Evolutionary conservation across 305 asterid genomes (phyloP).

Genomic region (Fraxinus floribunda): DNA sequence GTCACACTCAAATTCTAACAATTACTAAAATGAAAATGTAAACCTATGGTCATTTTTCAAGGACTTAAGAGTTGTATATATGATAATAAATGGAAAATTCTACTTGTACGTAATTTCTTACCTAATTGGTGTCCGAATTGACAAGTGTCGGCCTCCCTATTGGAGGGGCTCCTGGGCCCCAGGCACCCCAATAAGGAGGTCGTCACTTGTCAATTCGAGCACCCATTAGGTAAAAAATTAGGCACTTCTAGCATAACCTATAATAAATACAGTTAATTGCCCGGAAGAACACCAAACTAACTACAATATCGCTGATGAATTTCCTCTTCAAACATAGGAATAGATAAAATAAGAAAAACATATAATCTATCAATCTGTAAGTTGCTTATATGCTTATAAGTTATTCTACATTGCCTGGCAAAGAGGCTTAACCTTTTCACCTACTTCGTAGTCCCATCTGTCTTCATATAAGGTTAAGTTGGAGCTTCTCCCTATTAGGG

Average conservation of each 20-base stretch:
- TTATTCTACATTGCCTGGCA: background rate
- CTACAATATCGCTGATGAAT: background rate
- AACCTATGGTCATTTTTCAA: background rate
- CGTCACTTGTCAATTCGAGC: too few relatives aligned
- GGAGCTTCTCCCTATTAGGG: conserved; percentile 80
- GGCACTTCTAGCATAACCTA: too few relatives aligned
- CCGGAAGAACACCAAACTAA: background rate
- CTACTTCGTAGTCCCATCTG: background rate
- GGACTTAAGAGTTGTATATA: background rate
- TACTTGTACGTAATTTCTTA: too few relatives aligned
- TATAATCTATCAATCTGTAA: background rate
- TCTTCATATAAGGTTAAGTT: conserved; percentile 57
- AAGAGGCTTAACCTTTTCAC: background rate
- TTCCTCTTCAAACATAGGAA: background rate
- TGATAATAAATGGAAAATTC: background rate
- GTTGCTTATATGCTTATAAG: background rate
- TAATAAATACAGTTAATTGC: background rate
- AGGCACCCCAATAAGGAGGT: too few relatives aligned
- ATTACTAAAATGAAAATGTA: background rate
- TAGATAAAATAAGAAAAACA: background rate
- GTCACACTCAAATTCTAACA: too few relatives aligned
- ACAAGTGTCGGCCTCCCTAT: too few relatives aligned
- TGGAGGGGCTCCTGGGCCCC: too few relatives aligned
- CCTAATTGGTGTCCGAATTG: too few relatives aligned
- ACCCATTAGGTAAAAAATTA: too few relatives aligned